Conservation (phyloP, 495 filamentous ascomycete genomes). For the Aspergillus taichungensis region DNA sequence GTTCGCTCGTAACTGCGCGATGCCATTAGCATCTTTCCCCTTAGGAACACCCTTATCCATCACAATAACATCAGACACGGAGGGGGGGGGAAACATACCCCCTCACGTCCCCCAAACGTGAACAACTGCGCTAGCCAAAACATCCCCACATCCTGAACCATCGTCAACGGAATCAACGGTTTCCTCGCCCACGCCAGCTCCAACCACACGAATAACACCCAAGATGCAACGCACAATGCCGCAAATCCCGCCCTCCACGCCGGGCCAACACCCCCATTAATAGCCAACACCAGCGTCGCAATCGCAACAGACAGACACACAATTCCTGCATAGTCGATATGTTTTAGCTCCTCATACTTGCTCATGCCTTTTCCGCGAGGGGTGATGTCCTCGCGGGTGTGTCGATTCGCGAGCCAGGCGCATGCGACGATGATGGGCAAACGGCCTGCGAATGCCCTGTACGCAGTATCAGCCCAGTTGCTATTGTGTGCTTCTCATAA, state of each 20-base stretch:
- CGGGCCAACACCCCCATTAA: background rate
- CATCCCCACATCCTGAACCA: slow-evolving; percentile 2
- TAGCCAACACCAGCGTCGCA: background rate
- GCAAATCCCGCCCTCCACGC: background rate
- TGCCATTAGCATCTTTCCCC: background rate
- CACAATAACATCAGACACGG: background rate
- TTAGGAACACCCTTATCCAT: too few relatives aligned
- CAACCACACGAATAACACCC: background rate
- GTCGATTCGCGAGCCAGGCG: background rate
- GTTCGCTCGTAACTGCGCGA: background rate
- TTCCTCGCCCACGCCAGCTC: background rate
- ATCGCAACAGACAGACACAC: background rate
- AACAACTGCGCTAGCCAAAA: slow-evolving; percentile 4
- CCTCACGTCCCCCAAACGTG: background rate
- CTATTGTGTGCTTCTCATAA: background rate
- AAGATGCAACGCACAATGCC: background rate
- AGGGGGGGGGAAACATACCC: background rate
- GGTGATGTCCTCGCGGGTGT: background rate
- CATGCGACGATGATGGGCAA: background rate
- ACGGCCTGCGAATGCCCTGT: slow-evolving; percentile 2
- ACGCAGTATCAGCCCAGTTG: background rate
- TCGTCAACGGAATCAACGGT: slow-evolving; percentile 1
- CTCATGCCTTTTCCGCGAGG: background rate
- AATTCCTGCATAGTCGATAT: background rate
- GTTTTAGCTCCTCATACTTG: background rate